phyloP scores from a whole-genome alignment of 116 monocot genomes.

The Phalaenopsis hybrid region DNA sequence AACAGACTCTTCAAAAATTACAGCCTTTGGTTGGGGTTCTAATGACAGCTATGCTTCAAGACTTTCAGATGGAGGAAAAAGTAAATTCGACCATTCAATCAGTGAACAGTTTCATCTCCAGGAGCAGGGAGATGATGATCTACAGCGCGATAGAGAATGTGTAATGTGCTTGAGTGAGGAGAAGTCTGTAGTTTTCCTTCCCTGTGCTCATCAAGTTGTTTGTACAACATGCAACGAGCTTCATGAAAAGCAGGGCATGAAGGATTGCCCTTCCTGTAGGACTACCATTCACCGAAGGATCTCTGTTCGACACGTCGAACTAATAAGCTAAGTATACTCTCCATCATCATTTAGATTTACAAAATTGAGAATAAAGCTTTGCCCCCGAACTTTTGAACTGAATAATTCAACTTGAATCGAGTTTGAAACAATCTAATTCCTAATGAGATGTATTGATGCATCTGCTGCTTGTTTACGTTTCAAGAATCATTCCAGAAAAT shows the following conservation, averaged over 20 bases:
- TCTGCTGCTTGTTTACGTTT: background rate
- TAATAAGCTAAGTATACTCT: background rate
- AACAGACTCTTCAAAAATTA: slow-evolving; percentile 31
- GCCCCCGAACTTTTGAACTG: slow-evolving; percentile 1
- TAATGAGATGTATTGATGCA: background rate
- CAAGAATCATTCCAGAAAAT: too few species aligned
- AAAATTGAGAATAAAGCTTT: slow-evolving; percentile 13
- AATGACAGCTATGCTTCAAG: slow-evolving; percentile 18
- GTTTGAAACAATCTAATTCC: slow-evolving; percentile 5
- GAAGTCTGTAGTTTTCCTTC: slow-evolving; percentile 48
- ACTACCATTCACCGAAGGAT: slow-evolving; percentile 36
- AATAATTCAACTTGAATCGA: slow-evolving; percentile 14
- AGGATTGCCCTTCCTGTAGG: slow-evolving; percentile 50
- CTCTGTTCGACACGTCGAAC: slow-evolving; percentile 13
- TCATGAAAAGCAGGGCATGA: slow-evolving; percentile 51
- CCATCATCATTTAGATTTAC: background rate
- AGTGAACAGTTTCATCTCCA: slow-evolving; percentile 3
- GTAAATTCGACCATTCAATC: background rate
- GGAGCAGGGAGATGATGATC: slow-evolving; percentile 12
- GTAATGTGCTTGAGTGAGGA: slow-evolving; percentile 54
- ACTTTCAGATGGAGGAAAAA: slow-evolving; percentile 12
- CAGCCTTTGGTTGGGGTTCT: slow-evolving; percentile 27
- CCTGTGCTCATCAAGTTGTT: slow-evolving; percentile 51
- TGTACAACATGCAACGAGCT: slow-evolving; percentile 38
- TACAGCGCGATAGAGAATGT: slow-evolving; percentile 33